phyloP scores from a whole-genome alignment of 495 filamentous ascomycete species.

The Gamarada debralockiae region DNA sequence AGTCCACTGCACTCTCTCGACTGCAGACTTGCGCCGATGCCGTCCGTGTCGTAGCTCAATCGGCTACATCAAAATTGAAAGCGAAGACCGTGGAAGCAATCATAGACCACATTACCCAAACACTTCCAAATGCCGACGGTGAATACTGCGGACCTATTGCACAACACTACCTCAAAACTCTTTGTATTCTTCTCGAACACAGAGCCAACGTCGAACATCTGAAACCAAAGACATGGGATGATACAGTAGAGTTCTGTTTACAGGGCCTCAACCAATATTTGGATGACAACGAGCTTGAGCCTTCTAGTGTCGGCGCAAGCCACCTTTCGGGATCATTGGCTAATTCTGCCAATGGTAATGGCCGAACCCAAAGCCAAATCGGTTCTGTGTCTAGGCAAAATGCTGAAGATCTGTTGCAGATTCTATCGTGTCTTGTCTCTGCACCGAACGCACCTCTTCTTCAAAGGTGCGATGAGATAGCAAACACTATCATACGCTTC shows the following conservation, averaged over 20 bases:
- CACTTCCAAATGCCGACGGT: constrained; percentile 57
- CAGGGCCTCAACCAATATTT: constrained; percentile 43
- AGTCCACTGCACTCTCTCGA: constrained; percentile 44
- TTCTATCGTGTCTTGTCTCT: constrained; percentile 26
- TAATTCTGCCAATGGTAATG: constrained; percentile 9
- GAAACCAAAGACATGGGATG: constrained; percentile 60
- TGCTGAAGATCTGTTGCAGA: constrained; percentile 22
- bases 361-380: neutral
- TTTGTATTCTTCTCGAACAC: constrained; percentile 65
- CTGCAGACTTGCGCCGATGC: constrained; percentile 69
- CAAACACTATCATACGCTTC: constrained; percentile 55
- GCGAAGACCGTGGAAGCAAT: constrained; percentile 72
- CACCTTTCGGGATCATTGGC: constrained; percentile 10
- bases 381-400: constrained; percentile 14
- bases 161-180: constrained; percentile 72
- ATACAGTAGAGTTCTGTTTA: constrained; percentile 63
- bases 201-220: constrained; percentile 78
- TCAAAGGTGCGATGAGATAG: constrained; percentile 51
- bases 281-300: constrained; percentile 21
- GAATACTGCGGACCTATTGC: constrained; percentile 68
- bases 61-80: constrained; percentile 63
- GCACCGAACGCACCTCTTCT: constrained; percentile 70
- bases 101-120: constrained; percentile 77
- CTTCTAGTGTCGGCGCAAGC: constrained; percentile 13
- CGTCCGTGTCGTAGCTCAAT: constrained; percentile 65